Percentiles rank a stretch among this genome's conserved stretches.
Evolutionary conservation across 2,329 filamentous ascomycete genomes (phyloP).

Genomic region (Claviceps paspali): DNA sequence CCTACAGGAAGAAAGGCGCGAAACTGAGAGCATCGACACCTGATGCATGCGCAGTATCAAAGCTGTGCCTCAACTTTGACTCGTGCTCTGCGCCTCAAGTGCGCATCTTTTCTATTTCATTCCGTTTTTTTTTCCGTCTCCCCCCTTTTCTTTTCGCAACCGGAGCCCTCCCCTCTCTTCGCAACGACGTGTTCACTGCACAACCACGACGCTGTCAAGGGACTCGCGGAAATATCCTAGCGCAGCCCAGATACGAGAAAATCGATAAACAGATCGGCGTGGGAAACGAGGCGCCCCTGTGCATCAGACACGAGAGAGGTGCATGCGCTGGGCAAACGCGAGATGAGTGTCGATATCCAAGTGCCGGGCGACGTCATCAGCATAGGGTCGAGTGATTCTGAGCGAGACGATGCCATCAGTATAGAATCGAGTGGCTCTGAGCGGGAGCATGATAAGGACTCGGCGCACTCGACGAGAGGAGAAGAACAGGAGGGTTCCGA

Average conservation of each 20-base stretch:
- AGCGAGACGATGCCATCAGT: conserved; percentile 1
- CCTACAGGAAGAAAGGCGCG: neutral
- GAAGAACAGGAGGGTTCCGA: neutral
- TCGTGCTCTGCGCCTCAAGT: no score
- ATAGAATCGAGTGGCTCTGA: conserved; percentile 3
- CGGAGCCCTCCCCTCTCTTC: neutral
- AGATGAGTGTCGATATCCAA: conserved; percentile 1
- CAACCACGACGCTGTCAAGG: neutral
- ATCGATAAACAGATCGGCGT: neutral
- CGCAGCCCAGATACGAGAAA: neutral
- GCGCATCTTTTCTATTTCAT: no score
- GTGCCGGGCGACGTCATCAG: conserved; percentile 3
- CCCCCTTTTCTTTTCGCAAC: no score
- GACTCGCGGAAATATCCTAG: neutral
- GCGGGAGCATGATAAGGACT: neutral
- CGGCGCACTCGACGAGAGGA: neutral
- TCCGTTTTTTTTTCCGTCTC: no score
- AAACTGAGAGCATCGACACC: neutral
- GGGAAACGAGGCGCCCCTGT: neutral
- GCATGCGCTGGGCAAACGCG: neutral
- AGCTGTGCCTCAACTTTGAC: no score
- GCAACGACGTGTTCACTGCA: neutral
- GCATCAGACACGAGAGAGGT: neutral
- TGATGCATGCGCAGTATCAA: neutral
- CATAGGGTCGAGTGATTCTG: conserved; percentile 3